phyloP scores from a whole-genome alignment of 306 rosid species.

The Sechiopsis laciniata region DNA sequence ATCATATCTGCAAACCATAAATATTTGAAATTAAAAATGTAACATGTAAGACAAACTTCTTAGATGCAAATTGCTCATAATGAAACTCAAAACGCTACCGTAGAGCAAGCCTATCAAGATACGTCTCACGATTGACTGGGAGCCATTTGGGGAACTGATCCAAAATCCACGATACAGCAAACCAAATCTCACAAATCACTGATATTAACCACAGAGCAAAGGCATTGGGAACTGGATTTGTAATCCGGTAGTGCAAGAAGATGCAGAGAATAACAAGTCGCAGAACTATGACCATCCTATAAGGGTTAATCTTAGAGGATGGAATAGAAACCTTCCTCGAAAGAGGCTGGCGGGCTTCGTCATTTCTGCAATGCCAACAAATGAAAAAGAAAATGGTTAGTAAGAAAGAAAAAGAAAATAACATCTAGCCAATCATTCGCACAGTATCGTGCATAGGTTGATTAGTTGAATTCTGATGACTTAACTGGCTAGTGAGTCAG shows the following conservation, averaged over 20 bases:
- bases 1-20: conserved; percentile 60
- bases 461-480: neutral
- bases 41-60: neutral
- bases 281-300: conserved; percentile 85
- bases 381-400: neutral
- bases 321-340: conserved; percentile 95
- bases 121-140: conserved; percentile 97
- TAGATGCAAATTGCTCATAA: neutral
- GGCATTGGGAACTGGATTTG: conserved; percentile 91
- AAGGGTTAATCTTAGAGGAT: conserved; percentile 91
- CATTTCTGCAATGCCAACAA: conserved; percentile 53
- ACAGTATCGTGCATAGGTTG: neutral
- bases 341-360: conserved; percentile 97
- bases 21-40: conserved; percentile 2
- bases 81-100: conserved; percentile 39
- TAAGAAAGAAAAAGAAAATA: conserved; percentile 15
- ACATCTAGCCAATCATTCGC: neutral
- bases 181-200: conserved; percentile 98
- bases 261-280: conserved; percentile 68
- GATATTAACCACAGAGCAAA: conserved; percentile 81
- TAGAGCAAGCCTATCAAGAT: conserved; percentile 85
- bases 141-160: conserved; percentile 99
- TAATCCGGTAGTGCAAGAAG: conserved; percentile 88
- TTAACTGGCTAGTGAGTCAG: neutral
- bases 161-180: conserved; percentile 90